Base-by-base conservation (phyloP, 2,329 filamentous ascomycete species). In the Tothia fuscella region DNA sequence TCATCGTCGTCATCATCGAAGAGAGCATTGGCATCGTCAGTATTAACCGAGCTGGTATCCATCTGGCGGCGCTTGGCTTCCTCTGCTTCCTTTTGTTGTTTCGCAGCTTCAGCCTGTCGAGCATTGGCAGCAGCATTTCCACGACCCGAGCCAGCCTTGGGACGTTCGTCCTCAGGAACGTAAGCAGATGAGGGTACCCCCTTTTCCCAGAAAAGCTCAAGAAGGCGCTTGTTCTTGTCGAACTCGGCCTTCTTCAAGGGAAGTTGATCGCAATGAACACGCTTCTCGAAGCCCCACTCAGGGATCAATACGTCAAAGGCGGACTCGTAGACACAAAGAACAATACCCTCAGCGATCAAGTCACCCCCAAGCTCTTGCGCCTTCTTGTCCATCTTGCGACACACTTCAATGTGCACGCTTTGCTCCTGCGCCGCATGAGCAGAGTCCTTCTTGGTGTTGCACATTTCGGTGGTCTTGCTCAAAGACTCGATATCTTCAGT, bases 181-280 rank as follows among this genome's bases (percentile, higher is more conserved):
- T 93, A 98, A 2, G 88, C 84, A 32, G 89, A 95, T 48, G 88
- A 96, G 21, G 89, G 86, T 6, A 96, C 87, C 35, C 91, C 91
- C 75, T 96, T 98, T 78, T 98, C 91, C 91, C 91, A 98, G 71
- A 95, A 98, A 13, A 98, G 74, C 65, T 98, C 91, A 35, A 98
- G 72, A 22, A 96, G 77, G 43, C 91, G 79, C 67, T 88, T 85
- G 59, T 93, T 87, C 72, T 96, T 96, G 63, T 93, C 80, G 65
- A 91, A 98, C 59, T 98, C 91, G n/a, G 91, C 91, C 72, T 98
- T 98, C 75, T 96, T 89, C 51, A 98, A 69, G 22, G 91, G 91
- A 58, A 98, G 72, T 68, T 98, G 91, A 57, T 98, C 91, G 59
- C 91, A 98, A 65, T 98, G 91, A 40, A 98, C 91, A 49, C 91